Evolutionary conservation across 2,329 filamentous ascomycete genomes (phyloP).

Genomic region (Torrubiellomyces zombiae): DNA sequence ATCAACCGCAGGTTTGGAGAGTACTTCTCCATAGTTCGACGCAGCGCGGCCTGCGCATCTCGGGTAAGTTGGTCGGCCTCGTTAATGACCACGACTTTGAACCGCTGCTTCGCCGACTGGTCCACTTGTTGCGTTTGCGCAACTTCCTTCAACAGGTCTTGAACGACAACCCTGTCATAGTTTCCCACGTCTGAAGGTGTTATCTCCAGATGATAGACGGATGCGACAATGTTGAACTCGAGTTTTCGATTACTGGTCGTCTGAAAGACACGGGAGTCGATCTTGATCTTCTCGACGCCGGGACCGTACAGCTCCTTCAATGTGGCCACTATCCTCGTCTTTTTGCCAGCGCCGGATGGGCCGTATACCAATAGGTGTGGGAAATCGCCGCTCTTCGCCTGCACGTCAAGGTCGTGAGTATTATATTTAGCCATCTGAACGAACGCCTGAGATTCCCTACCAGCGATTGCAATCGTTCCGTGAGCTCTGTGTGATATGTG

Average conservation of each 20-base stretch:
- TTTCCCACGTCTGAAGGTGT: slow-evolving; percentile 93
- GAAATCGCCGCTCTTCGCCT: slow-evolving; percentile 96
- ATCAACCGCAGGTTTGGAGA: slow-evolving; percentile 87
- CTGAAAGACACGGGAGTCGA: slow-evolving; percentile 92
- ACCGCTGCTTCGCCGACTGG: slow-evolving; percentile 70
- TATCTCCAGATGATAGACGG: slow-evolving; percentile 95
- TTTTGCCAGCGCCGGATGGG: slow-evolving; percentile 91
- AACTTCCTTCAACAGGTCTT: slow-evolving; percentile 92
- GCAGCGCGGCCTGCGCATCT: slow-evolving; percentile 86
- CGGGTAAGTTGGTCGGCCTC: slow-evolving; percentile 88
- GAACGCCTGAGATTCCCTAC: slow-evolving; percentile 36
- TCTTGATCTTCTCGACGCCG: slow-evolving; percentile 99
- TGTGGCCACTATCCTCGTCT: slow-evolving; percentile 89
- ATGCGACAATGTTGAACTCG: slow-evolving; percentile 97
- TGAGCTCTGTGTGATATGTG: slow-evolving; percentile 80
- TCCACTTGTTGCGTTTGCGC: slow-evolving; percentile 99
- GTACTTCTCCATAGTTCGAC: slow-evolving; percentile 98
- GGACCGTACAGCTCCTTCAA: slow-evolving; percentile 89
- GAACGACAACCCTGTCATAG: slow-evolving; percentile 89
- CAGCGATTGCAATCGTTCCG: slow-evolving; percentile 68
- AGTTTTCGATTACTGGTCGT: slow-evolving; percentile 92
- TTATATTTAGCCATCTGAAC: slow-evolving; percentile 1
- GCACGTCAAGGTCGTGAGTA: too few species aligned
- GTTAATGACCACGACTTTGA: slow-evolving; percentile 99
- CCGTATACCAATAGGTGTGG: slow-evolving; percentile 95